Conservation (phyloP, 1,284 basidiomycete species). For the Cutaneotrichosporon dermatis region DNA sequence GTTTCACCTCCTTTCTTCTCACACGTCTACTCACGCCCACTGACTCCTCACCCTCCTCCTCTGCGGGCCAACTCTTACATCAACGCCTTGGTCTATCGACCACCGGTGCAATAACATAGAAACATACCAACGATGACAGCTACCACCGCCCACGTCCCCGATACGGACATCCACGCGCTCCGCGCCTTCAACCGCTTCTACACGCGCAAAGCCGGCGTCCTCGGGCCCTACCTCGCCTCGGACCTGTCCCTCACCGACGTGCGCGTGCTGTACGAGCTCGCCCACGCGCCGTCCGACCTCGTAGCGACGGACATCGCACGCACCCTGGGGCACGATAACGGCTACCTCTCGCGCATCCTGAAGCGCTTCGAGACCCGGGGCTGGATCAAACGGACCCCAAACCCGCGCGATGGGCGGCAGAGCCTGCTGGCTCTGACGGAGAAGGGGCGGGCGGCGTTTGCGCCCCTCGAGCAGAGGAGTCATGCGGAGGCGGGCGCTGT, state of each 20-base stretch:
- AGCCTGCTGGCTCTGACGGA: conserved; percentile 7
- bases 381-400: conserved; percentile 6
- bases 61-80: too few relatives aligned
- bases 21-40: too few relatives aligned
- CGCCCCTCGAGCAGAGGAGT: conserved; percentile 4
- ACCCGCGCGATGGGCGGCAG: conserved; percentile 13
- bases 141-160: conserved; percentile 47
- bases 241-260: conserved; percentile 16
- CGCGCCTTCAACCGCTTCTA: conserved; percentile 23
- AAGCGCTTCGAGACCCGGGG: conserved; percentile 15
- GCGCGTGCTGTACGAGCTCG: conserved; percentile 17
- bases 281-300: not conserved
- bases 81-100: too few relatives aligned
- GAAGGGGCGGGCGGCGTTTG: conserved; percentile 1
- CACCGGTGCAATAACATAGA: too few relatives aligned
- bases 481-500: conserved; percentile 1
- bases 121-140: too few relatives aligned
- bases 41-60: too few relatives aligned
- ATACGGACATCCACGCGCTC: conserved; percentile 11
- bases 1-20: too few relatives aligned
- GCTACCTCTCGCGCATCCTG: conserved; percentile 18
- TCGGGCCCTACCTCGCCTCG: conserved; percentile 6
- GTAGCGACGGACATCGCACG: conserved; percentile 12
- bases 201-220: conserved; percentile 14
- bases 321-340: conserved; percentile 12